Base-by-base conservation (phyloP, 257 asterid genomes). In the Plantago ovata region DNA sequence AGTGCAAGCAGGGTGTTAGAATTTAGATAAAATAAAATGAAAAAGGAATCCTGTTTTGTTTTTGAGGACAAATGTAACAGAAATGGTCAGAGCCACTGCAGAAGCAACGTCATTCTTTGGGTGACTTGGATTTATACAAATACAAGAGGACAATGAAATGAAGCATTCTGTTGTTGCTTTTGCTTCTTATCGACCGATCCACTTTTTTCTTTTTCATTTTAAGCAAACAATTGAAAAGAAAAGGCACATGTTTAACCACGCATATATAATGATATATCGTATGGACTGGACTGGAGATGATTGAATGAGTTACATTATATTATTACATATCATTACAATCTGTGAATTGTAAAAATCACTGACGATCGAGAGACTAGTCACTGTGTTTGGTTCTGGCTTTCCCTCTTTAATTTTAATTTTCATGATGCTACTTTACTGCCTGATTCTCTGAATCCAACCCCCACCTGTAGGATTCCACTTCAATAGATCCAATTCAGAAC, bases 1-100 rank as follows among this genome's bases (percentile, higher is more conserved):
- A n/a, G n/a, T n/a, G n/a, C n/a, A n/a, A 40, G 19, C 49, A 48
- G 53, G 53, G 18, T 48, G 32, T 48, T 24, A 38, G 12, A 12
- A 41, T 39, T 9, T 23, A 28, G 1, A 42, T n/a, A 33, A 44
- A 13, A n/a, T 15, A 3, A 44, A 20, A 53, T 1, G 9, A 10
- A 13, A 33, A 8, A 20, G 9, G 10, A n/a, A n/a, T n/a, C n/a
- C 3, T 11, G 18, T 16, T 28, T 56, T 5, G 15, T 3, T 40
- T 20, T 62, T 22, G n/a, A 61, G 51, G 65, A 68, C 64, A 71
- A 63, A 64, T 59, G 66, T 58, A 77, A 73, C 69, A 61, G 71
- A 67, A 52, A 49, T 64, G 73, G 53, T 69, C 46, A 71, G 73
- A 63, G 56, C 36, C 5, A 40, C 57, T 20, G 72, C 74, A 69